These are phyloP conservation scores for Chlorella sorokiniana DNA, from an alignment of 139 green algal species.

Conservation along the genomic window DNA sequence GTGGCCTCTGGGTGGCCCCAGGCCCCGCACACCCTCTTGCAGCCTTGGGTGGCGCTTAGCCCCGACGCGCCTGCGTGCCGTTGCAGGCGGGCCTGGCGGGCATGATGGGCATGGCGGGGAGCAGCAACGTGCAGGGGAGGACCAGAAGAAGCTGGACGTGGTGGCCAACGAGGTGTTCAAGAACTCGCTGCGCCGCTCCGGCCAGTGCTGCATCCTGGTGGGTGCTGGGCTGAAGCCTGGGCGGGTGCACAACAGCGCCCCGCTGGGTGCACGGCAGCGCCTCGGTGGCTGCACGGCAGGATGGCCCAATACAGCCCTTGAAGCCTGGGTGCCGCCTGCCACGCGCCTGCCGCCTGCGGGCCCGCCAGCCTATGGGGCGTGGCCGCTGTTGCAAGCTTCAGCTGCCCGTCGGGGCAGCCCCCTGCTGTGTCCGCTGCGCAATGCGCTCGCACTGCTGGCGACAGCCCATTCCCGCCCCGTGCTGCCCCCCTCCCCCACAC, in stretches of 20 bases:
- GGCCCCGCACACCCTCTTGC: no score
- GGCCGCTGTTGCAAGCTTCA: no score
- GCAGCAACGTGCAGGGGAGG: conserved; percentile 67
- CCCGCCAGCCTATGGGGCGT: no score
- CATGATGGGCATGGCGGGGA: conserved; percentile 63
- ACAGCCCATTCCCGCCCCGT: not conserved
- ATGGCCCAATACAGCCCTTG: no score
- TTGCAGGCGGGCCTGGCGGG: conserved; percentile 60
- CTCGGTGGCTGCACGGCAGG: no score
- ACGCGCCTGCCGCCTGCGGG: no score
- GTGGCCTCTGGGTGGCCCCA: not conserved
- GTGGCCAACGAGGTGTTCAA: conserved; percentile 76
- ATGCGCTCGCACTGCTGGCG: not conserved
- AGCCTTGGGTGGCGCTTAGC: no score
- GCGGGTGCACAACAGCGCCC: not conserved
- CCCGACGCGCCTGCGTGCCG: not conserved
- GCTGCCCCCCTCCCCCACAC: not conserved
- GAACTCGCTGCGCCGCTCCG: conserved; percentile 54
- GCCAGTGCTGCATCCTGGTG: conserved; percentile 63
- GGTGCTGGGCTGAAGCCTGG: not conserved
- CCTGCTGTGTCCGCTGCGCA: not conserved
- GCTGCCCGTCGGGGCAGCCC: no score
- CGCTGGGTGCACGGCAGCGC: no score
- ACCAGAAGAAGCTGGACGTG: conserved; percentile 79
- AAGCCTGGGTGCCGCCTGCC: no score